Conservation (phyloP, 2,329 filamentous ascomycete species). For the Conoideocrella luteorostrata region DNA sequence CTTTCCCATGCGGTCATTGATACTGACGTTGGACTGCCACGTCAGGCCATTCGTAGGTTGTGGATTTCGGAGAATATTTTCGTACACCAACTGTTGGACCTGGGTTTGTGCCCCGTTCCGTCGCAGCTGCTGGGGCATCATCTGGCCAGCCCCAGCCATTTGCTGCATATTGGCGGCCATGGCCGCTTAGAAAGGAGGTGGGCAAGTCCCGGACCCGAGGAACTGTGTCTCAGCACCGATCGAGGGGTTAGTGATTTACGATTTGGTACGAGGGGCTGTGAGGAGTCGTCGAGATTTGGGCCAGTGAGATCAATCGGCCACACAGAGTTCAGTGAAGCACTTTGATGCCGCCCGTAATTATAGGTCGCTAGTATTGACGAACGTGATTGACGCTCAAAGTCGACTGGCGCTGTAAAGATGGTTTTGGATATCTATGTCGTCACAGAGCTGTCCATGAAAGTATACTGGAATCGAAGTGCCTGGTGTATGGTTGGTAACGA, state of each 20-base stretch:
- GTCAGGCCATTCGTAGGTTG: constrained; percentile 23
- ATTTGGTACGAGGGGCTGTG: neutral
- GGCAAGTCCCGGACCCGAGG: neutral
- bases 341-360: too few species aligned
- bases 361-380: too few species aligned
- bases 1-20: constrained; percentile 36
- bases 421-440: neutral
- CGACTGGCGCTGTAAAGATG: too few species aligned
- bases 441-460: neutral
- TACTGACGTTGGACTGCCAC: constrained; percentile 33
- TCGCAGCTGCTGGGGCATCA: constrained; percentile 38
- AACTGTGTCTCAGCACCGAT: neutral
- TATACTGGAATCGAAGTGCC: neutral
- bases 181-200: constrained; percentile 28
- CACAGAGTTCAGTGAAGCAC: too few species aligned
- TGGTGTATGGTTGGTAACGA: neutral
- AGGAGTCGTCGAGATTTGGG: too few species aligned
- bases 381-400: too few species aligned
- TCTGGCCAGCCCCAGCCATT: constrained; percentile 42
- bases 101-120: constrained; percentile 24
- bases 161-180: constrained; percentile 57
- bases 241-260: neutral
- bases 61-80: constrained; percentile 29
- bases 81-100: constrained; percentile 34
- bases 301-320: too few species aligned